phyloP scores from a whole-genome alignment of 495 filamentous ascomycete genomes.

The Hyaloscypha hepaticicola region DNA sequence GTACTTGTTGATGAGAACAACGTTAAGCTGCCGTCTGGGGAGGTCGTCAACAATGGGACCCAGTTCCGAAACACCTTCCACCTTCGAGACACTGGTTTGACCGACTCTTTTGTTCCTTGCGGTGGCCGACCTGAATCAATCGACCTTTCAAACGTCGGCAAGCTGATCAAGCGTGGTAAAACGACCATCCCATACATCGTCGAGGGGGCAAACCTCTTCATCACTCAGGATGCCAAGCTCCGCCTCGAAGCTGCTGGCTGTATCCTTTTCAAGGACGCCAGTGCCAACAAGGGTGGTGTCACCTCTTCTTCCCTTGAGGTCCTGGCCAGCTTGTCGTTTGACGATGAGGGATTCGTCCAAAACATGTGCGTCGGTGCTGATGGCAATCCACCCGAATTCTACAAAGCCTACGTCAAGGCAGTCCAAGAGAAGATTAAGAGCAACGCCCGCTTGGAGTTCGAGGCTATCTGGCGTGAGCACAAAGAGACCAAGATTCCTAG shows the following conservation, averaged over 20 bases:
- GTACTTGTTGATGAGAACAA: slow-evolving; percentile 92
- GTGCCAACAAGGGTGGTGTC: slow-evolving; percentile 97
- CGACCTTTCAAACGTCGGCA: slow-evolving; percentile 79
- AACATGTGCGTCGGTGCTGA: slow-evolving; percentile 87
- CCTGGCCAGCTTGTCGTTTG: slow-evolving; percentile 87
- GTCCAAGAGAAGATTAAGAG: slow-evolving; percentile 86
- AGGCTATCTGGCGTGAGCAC: slow-evolving; percentile 96
- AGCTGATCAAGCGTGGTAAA: slow-evolving; percentile 85
- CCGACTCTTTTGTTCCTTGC: slow-evolving; percentile 92
- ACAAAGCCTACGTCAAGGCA: slow-evolving; percentile 85
- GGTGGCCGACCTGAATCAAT: slow-evolving; percentile 97
- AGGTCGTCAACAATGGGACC: slow-evolving; percentile 85
- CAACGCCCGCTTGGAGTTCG: slow-evolving; percentile 91
- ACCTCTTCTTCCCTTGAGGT: slow-evolving; percentile 98
- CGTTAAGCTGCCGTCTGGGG: slow-evolving; percentile 79
- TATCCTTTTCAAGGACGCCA: slow-evolving; percentile 95
- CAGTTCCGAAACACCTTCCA: slow-evolving; percentile 97
- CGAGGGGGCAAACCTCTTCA: slow-evolving; percentile 97
- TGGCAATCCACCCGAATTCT: slow-evolving; percentile 84
- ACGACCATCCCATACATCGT: slow-evolving; percentile 88
- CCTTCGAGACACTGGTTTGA: slow-evolving; percentile 69
- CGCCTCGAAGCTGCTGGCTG: slow-evolving; percentile 90
- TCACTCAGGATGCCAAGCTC: slow-evolving; percentile 97
- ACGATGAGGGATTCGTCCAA: slow-evolving; percentile 81
- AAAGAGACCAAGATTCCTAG: slow-evolving; percentile 73